A percentile compares a stretch with the other conserved stretches of the same genome.
Evolutionary conservation across 108 stramenopile species (phyloP).

Genomic region (Schizochytrium sp.): DNA sequence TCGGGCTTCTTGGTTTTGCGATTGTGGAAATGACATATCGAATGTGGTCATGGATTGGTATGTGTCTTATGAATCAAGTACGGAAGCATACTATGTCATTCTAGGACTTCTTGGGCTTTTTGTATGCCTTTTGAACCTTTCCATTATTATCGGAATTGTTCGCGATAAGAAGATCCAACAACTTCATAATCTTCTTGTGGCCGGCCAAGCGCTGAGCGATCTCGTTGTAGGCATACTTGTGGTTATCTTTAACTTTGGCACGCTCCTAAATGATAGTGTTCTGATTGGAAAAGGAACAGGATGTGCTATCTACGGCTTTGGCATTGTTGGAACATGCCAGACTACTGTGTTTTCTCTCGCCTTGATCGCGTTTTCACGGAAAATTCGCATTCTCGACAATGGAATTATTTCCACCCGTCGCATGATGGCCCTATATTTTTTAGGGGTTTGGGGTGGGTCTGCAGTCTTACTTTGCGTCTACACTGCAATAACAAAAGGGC

Average conservation of each 20-base stretch:
- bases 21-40: neutral
- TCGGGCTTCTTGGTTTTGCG: neutral
- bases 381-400: constrained; percentile 49
- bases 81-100: neutral
- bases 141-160: constrained; percentile 5
- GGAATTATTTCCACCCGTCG: neutral
- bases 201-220: constrained; percentile 38
- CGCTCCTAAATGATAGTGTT: neutral
- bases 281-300: constrained; percentile 30
- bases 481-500: constrained; percentile 4
- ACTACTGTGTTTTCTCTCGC: constrained; percentile 45
- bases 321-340: constrained; percentile 45
- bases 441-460: constrained; percentile 28
- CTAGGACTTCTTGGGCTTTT: neutral
- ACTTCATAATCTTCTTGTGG: constrained; percentile 23
- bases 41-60: constrained; percentile 17
- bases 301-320: constrained; percentile 28
- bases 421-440: neutral
- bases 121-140: neutral
- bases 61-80: neutral
- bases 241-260: constrained; percentile 40
- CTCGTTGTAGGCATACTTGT: constrained; percentile 7
- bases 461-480: neutral
- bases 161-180: constrained; percentile 35
- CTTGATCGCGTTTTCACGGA: constrained; percentile 54